Base-by-base conservation (phyloP, 2,329 filamentous ascomycete species). In the Penicillium sp. region DNA sequence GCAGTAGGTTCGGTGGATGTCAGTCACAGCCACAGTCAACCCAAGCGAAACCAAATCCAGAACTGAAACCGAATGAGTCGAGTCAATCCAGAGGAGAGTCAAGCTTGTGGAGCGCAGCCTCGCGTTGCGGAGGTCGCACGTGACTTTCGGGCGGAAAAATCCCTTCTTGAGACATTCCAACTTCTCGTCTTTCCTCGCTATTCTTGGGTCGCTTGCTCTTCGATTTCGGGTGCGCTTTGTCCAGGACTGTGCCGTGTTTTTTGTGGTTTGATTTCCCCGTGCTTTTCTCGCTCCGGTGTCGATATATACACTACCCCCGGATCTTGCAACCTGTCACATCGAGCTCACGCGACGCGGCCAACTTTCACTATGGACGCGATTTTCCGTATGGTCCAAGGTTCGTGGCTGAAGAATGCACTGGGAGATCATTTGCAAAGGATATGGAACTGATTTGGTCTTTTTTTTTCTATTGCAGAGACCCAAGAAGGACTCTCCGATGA, bases 401-500 rank as follows among this genome's bases (percentile, higher is more conserved):
- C 13, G 66, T 66, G 21, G 15, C n/a, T 15, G 7, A 34, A 20
- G 40, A 20, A 18, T 15, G 21, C 39, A 12, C 8, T 29, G 23
- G 7, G 13, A 39, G 18, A 23, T 29, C 18, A 41, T 39, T 26
- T 27, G 9, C 2, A 30, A 23, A 12, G 7, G 21, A 46, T 7
- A 32, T 18, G 46, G 43, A 20, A 48, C 39, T 42, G 23, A 51
- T 51, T 9, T 15, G 10, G 46, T 51, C 27, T 41, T n/a, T 37
- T 30, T n/a, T 18, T 40, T 15, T 29, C 18, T 33, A 27, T 30
- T 34, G 18, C 34, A 73, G 73, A 70, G 64, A 68, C 67, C 58
- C 73, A 73, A 65, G 81, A 85, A 58, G 82, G 80, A 60, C 79
- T 97, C 62, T 95, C 92, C 23, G 91, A 96, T 66, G 91, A 97